Percentiles rank a stretch among this genome's conserved stretches.
These are phyloP conservation scores for Candida dubliniensis DNA, from an alignment of 1,139 yeast genomes.

Conservation along the genomic window DNA sequence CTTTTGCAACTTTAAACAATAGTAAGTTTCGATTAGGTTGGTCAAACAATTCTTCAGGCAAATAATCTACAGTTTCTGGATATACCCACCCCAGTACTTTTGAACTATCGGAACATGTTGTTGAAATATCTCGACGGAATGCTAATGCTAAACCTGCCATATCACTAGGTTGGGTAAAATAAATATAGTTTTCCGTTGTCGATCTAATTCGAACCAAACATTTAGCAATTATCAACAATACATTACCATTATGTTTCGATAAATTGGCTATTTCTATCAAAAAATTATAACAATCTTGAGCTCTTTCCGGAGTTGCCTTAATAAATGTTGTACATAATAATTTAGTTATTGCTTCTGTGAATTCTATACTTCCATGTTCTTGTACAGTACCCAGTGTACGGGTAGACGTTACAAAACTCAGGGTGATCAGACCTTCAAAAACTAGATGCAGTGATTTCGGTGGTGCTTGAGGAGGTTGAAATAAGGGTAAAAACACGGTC, in stretches of 20 bases:
- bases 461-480: conserved; percentile 4
- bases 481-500: conserved; percentile 16
- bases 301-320: conserved; percentile 26
- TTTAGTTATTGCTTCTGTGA: conserved; percentile 27
- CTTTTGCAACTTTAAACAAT: conserved; percentile 5
- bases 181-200: conserved; percentile 47
- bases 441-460: conserved; percentile 4
- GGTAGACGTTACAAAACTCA: conserved; percentile 16
- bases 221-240: conserved; percentile 52
- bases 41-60: conserved; percentile 44
- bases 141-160: conserved; percentile 68
- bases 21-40: conserved; percentile 25
- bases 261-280: conserved; percentile 25
- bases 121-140: conserved; percentile 48
- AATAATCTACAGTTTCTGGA: conserved; percentile 55
- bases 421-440: conserved; percentile 8
- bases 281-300: conserved; percentile 29
- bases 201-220: conserved; percentile 57
- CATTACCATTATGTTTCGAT: conserved; percentile 23
- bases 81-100: conserved; percentile 62
- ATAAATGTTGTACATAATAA: conserved; percentile 37
- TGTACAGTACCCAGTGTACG: not conserved
- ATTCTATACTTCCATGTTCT: conserved; percentile 10
- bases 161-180: conserved; percentile 56
- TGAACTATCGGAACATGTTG: conserved; percentile 11